A percentile compares a stretch with the other conserved stretches of the same genome.
These are phyloP conservation scores for Neophaeococcomyces aloes DNA, from an alignment of 2,329 filamentous ascomycete species.

Conservation along the genomic window DNA sequence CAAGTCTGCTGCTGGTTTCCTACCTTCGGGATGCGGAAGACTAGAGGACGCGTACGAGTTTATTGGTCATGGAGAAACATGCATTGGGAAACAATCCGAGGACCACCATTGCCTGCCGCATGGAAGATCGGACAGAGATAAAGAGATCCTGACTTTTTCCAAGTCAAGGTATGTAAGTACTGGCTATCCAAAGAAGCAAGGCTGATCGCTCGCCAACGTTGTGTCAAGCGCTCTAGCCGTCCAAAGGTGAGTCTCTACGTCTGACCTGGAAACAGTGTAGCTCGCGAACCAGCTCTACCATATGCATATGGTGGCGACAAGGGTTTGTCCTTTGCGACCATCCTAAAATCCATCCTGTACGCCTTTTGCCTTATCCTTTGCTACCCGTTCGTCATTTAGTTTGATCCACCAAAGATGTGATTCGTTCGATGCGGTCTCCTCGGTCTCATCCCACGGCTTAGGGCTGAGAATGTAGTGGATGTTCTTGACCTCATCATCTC, in stretches of 20 bases:
- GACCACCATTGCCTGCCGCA: no score
- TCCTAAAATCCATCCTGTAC: conserved; percentile 43
- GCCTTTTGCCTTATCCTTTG: conserved; percentile 37
- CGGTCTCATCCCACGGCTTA: conserved; percentile 53
- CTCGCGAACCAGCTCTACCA: no score
- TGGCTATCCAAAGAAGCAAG: neutral
- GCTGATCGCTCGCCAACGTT: neutral
- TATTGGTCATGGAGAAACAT: no score
- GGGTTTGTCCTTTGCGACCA: neutral
- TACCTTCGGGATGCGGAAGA: no score
- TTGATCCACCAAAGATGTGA: conserved; percentile 50
- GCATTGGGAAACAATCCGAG: no score
- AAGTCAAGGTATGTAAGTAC: neutral
- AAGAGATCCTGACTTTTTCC: no score
- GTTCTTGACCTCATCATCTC: conserved; percentile 51
- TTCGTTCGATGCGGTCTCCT: conserved; percentile 31
- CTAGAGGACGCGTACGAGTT: no score
- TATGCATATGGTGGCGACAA: neutral
- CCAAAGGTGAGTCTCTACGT: neutral
- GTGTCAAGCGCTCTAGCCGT: neutral
- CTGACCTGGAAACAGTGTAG: no score
- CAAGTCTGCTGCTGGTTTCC: no score
- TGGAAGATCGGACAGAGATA: no score
- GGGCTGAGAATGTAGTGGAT: conserved; percentile 52
- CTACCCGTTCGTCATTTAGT: conserved; percentile 39